These are phyloP conservation scores for Globisporangium iwayamae DNA, from an alignment of 352 stramenopile species.

Conservation along the genomic window DNA sequence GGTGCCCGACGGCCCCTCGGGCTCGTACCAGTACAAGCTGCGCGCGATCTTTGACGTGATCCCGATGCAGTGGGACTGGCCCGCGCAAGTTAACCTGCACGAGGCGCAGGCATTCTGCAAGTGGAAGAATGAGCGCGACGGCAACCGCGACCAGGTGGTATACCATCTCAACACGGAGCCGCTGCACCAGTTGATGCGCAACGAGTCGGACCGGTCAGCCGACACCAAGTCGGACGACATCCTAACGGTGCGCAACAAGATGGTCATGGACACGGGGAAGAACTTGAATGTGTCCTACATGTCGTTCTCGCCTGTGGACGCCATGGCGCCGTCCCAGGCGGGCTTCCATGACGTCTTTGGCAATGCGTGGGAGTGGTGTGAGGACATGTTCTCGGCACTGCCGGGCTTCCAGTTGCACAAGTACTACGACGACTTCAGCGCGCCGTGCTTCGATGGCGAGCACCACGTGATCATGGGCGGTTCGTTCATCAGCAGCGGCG, in stretches of 20 bases:
- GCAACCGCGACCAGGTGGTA: conserved; percentile 58
- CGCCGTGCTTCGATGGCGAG: conserved; percentile 97
- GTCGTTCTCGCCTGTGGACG: conserved; percentile 90
- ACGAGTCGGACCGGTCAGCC: conserved; percentile 45
- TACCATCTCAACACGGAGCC: conserved; percentile 92
- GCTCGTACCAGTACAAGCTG: conserved; percentile 93
- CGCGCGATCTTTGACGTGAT: conserved; percentile 90
- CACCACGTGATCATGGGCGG: conserved; percentile 96
- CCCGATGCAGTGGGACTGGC: conserved; percentile 95
- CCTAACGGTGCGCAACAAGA: conserved; percentile 52
- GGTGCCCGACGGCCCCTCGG: conserved; percentile 87
- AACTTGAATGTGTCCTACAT: conserved; percentile 93
- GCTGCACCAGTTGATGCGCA: conserved; percentile 90
- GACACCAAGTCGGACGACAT: conserved; percentile 70
- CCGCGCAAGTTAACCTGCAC: conserved; percentile 95
- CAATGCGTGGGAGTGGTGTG: conserved; percentile 96
- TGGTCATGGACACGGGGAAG: conserved; percentile 44
- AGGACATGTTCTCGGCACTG: conserved; percentile 94
- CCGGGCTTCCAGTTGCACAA: conserved; percentile 88
- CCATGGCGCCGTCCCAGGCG: conserved; percentile 52
- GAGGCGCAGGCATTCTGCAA: conserved; percentile 93
- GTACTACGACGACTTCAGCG: conserved; percentile 97
- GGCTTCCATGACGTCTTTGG: conserved; percentile 94
- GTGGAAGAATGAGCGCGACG: conserved; percentile 74
- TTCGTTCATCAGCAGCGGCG: conserved; percentile 93